These are phyloP conservation scores for Inga laurina DNA, from an alignment of 306 rosid species.

Conservation along the genomic window DNA sequence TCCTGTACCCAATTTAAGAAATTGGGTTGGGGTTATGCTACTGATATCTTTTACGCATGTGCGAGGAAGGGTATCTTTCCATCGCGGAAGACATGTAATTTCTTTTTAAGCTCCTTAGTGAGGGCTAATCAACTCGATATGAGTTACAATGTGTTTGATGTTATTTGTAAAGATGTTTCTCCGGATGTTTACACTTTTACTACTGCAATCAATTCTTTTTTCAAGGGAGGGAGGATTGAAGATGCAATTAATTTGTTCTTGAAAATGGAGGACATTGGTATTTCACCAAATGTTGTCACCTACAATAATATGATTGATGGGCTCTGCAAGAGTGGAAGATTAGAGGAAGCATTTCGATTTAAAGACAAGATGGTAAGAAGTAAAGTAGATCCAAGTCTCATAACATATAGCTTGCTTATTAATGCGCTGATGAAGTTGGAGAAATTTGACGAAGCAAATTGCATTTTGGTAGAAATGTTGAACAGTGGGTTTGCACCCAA, in stretches of 20 bases:
- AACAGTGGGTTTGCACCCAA: slow-evolving; percentile 58
- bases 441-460: slow-evolving; percentile 49
- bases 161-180: slow-evolving; percentile 37
- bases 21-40: slow-evolving; percentile 43
- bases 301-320: slow-evolving; percentile 73
- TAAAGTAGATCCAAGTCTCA: slow-evolving; percentile 52
- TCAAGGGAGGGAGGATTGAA: slow-evolving; percentile 62
- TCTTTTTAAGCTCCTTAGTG: slow-evolving; percentile 60
- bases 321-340: slow-evolving; percentile 60
- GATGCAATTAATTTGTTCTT: slow-evolving; percentile 54
- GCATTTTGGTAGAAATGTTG: slow-evolving; percentile 56
- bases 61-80: slow-evolving; percentile 48
- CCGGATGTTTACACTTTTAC: slow-evolving; percentile 64
- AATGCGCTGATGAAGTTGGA: slow-evolving; percentile 62
- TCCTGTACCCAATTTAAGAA: slow-evolving; percentile 55
- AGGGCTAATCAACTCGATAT: slow-evolving; percentile 50
- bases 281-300: slow-evolving; percentile 68
- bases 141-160: slow-evolving; percentile 53
- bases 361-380: slow-evolving; percentile 55
- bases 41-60: slow-evolving; percentile 45
- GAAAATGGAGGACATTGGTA: slow-evolving; percentile 57
- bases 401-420: slow-evolving; percentile 62
- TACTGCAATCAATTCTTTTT: slow-evolving; percentile 56
- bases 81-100: slow-evolving; percentile 53
- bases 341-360: slow-evolving; percentile 53